phyloP scores from a whole-genome alignment of 768 basidiomycete genomes.

The Lactarius vividus region DNA sequence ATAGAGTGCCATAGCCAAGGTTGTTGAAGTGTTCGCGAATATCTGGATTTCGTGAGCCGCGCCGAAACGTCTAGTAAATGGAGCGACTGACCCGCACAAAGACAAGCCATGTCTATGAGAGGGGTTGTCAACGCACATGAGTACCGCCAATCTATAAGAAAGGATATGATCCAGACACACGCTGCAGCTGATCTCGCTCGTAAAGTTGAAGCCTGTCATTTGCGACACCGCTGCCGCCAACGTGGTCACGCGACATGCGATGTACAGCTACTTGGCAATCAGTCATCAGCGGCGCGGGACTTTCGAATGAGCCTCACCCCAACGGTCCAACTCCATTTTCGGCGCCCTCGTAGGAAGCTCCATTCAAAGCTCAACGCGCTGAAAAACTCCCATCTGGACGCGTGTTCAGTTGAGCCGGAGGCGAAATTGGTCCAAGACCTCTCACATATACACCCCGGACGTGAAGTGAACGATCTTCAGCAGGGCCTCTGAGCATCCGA shows the following conservation, averaged over 20 bases:
- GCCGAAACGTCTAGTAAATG: neutral
- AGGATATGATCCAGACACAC: conserved; percentile 3
- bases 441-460: conserved; percentile 21
- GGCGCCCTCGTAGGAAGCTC: conserved; percentile 15
- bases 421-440: neutral
- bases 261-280: conserved; percentile 9
- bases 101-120: conserved; percentile 13
- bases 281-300: neutral
- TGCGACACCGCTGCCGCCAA: conserved; percentile 12
- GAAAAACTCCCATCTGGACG: conserved; percentile 19
- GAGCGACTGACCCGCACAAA: conserved; percentile 7
- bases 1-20: conserved; percentile 20
- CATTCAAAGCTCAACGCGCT: conserved; percentile 18
- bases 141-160: neutral
- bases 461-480: conserved; percentile 16
- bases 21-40: conserved; percentile 15
- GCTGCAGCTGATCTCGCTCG: conserved; percentile 13
- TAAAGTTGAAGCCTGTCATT: conserved; percentile 18
- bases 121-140: neutral
- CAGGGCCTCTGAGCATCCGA: conserved; percentile 2
- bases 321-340: conserved; percentile 11
- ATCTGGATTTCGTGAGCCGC: neutral
- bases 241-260: conserved; percentile 17
- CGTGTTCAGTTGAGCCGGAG: neutral
- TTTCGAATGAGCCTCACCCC: neutral